Evolutionary conservation across 2,329 filamentous ascomycete species (phyloP), one percentile per base, ranked within the genome.

Genomic region (Ascosphaera apis): DNA sequence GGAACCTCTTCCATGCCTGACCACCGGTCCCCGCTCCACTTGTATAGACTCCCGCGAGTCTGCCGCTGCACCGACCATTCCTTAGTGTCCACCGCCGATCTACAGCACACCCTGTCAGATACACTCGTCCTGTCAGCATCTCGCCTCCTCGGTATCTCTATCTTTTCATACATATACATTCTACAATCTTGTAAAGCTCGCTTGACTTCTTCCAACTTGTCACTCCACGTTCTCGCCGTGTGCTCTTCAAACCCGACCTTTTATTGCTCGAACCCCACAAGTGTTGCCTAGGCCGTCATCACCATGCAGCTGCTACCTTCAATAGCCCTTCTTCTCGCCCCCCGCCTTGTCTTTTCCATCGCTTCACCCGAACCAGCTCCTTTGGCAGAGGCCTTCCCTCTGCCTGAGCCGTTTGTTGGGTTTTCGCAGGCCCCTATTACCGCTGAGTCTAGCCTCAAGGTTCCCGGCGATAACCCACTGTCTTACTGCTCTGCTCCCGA

Each of bases 391-490:
- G 21, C 21, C 11, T 11, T 25, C 21, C 21, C 21, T 25, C 11
- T 25, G 21, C 11, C 21, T 6, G 21, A 25, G 21, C 60, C 21
- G 5, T 25, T 25, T 25, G 11, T 25, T 11, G 21, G 41, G 45
- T 63, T 58, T 66, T 66, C 42, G 59, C 61, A 67, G 49, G 59
- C 63, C 43, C 54, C 64, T 30, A 56, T 63, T 39, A 53, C 63
- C 39, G 56, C 60, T 37, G 55, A 61, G 35, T 61, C 61, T 39
- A 58, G 68, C 33, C 62, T 68, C 53, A 67, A 73, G 44, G 77
- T 93, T 12, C 75, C 80, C 1, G 84, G 88, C 53, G 64, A 86
- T 35, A 92, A 86, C 51, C 86, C 88, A 19, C 66, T 98, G 40
- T 62, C 72, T 50, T 80, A 78, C 58, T 98, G 88, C 44, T 59